phyloP scores from a whole-genome alignment of 1,139 yeast genomes.

The Blastobotrys persicus region DNA sequence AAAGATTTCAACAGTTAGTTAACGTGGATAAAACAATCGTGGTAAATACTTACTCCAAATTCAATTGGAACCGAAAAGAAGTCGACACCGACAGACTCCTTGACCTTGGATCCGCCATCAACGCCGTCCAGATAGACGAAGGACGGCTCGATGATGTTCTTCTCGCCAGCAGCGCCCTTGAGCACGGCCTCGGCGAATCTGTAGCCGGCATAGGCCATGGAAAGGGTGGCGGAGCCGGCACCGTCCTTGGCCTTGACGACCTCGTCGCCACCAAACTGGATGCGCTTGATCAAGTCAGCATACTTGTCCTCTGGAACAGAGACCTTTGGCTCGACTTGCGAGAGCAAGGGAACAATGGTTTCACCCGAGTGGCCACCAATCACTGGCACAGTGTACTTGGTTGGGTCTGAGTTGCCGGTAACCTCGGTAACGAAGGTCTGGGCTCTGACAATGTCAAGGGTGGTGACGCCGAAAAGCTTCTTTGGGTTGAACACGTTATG shows the following conservation, averaged over 20 bases:
- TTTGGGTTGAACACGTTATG: conserved; percentile 87
- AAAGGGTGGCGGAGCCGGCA: conserved; percentile 97
- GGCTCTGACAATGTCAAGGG: conserved; percentile 91
- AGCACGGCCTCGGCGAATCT: conserved; percentile 87
- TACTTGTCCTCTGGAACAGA: conserved; percentile 49
- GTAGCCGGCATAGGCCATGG: conserved; percentile 99
- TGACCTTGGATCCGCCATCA: conserved; percentile 39
- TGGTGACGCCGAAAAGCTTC: conserved; percentile 95
- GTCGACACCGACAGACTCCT: conserved; percentile 57
- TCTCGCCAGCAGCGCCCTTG: conserved; percentile 57
- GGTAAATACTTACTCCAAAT: conserved; percentile 47
- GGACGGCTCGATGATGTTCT: conserved; percentile 72
- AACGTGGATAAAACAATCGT: conserved; percentile 15
- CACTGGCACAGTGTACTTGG: conserved; percentile 50
- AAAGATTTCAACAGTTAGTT: conserved; percentile 9
- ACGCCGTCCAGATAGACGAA: conserved; percentile 46
- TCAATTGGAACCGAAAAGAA: conserved; percentile 88
- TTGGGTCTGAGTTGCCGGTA: conserved; percentile 59
- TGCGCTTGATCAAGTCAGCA: conserved; percentile 82
- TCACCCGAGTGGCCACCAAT: conserved; percentile 99
- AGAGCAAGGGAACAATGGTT: conserved; percentile 93
- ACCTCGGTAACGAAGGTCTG: conserved; percentile 84
- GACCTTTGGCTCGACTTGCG: conserved; percentile 56
- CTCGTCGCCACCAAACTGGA: conserved; percentile 98
- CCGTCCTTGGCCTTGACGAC: conserved; percentile 98